Evolutionary conservation across 345 rosid genomes (phyloP), one percentile per base, ranked within the genome.

Genomic region (Turritis glabra): DNA sequence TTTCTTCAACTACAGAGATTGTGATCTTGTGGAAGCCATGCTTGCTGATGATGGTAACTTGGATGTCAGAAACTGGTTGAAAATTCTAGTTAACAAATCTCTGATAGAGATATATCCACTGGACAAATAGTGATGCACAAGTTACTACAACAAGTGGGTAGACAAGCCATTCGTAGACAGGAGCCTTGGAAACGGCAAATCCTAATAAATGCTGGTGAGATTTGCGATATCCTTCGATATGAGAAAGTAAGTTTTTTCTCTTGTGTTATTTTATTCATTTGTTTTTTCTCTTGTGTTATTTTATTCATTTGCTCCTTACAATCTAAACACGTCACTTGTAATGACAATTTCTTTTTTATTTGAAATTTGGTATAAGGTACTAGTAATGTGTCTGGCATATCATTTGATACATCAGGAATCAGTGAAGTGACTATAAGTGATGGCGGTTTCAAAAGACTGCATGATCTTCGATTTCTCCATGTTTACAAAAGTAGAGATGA

Each of bases 61-160:
- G 44, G n/a, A 38, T 38, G 6, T 38, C 44, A 38, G 13, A 38
- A 2, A 1, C 44, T 2, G 44, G 1, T 38, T 38, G 44, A 12
- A 12, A 3, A 12, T 38, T 6, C 6, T 38, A 12, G n/a, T 11
- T 0, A 12, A 37, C 7, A 37, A 3, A 15, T 72, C 57, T 30
- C 67, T 82, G 6, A 17, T 82, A 23, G 3, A 53, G n/a, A 11
- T 63, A 2, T 1, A 2, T 37, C 35, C 35, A 5, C 7, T 12
- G 40, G 4, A 1, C 1, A 7, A 27, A n/a, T 80, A 5, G 7
- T 26, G 4, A 74, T 82, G 77, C 81, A 80, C 64, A 72, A 75
- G 57, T 61, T 76, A 48, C 62, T 78, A n/a, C 74, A 64, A 40
- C 77, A 67, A 38, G 22, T 73, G 77, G 81, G 71, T 3, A 8